These are phyloP conservation scores for Raphidocelis subcapitata DNA, from an alignment of 139 green algal genomes.

Conservation along the genomic window DNA sequence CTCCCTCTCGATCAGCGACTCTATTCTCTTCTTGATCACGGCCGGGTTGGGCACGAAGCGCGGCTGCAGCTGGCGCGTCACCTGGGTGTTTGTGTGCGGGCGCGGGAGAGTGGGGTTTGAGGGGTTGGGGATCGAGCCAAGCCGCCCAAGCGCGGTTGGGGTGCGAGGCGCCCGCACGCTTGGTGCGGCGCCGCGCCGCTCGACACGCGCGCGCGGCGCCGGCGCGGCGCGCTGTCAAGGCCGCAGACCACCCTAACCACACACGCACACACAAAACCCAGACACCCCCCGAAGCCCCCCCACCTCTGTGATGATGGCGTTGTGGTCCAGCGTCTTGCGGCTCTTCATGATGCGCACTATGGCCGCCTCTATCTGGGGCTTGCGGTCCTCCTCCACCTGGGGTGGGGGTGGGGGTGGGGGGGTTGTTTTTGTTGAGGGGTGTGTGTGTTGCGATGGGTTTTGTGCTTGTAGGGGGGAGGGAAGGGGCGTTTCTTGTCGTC, in stretches of 20 bases:
- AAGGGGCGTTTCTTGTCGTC: too few relatives aligned
- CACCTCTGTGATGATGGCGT: constrained; percentile 84
- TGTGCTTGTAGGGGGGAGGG: too few relatives aligned
- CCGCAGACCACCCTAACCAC: background rate
- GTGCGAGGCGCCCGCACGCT: too few relatives aligned
- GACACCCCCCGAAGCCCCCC: background rate
- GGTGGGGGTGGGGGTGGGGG: too few relatives aligned
- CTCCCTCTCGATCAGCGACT: constrained; percentile 97
- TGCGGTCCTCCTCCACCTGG: constrained; percentile 94
- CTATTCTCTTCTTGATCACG: constrained; percentile 98
- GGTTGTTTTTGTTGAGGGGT: too few relatives aligned
- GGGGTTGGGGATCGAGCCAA: too few relatives aligned
- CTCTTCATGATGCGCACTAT: constrained; percentile 99
- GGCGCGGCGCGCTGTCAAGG: too few relatives aligned
- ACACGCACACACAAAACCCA: background rate
- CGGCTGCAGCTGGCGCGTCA: constrained; percentile 84
- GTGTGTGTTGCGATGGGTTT: too few relatives aligned
- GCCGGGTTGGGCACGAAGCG: constrained; percentile 91
- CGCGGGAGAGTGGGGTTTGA: constrained; percentile 85
- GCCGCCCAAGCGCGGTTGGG: too few relatives aligned
- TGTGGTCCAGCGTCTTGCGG: constrained; percentile 83
- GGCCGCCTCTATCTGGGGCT: constrained; percentile 97
- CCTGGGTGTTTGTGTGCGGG: constrained; percentile 68
- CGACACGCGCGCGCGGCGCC: too few relatives aligned
- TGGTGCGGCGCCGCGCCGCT: too few relatives aligned